Base-by-base conservation (phyloP, 2,329 filamentous ascomycete genomes). In the Paecilomyces formosus region DNA sequence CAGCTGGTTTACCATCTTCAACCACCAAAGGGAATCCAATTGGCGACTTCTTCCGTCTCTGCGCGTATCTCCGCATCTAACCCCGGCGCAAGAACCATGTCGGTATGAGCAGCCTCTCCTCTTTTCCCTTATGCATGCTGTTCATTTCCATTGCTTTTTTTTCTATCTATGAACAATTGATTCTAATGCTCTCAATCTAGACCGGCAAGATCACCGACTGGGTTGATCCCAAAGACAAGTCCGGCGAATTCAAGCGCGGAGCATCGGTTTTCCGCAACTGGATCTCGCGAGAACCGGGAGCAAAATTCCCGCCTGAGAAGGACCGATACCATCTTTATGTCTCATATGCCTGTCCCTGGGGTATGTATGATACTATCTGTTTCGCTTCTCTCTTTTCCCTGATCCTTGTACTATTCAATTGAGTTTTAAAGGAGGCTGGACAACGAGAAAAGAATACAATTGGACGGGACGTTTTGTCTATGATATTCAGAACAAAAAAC, bases 281-380 rank as follows among this genome's bases (percentile, higher is more conserved):
- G 74, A 89, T 96, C 73, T 90, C 88, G 31, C 84, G 82, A 62
- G 84, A 90, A 65, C 76, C 85, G 0, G 87, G 84, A 50, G 88
- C 90, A 4, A 77, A 87, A 72, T 97, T 92, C 66, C 89, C 91
- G 4, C 84, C 91, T 0, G 93, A 97, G 77, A 90, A 90, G 76
- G 90, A 84, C 56, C 84, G 94, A 58, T 99, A 99, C 74, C 94
- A 99, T 76, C 85, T 99, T 66, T 99, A 93, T 72, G 88, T 96
- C 65, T 93, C 88, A 68, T 96, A 96, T 75, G 92, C 92, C 6
- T 97, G 92, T 75, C 92, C 92, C 3, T 97, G 92, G 92, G 87
- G 81, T 82, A 68, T 59, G 75, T 68, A 35, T 3, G 31, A 12
- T 54, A 11, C 53, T 53, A 7, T 22, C 45, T 18, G 45, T 13